A percentile compares a stretch with the other conserved stretches of the same genome.
These are phyloP conservation scores for Oenanthe sinensis DNA, from an alignment of 129 eudicot genomes.

Conservation along the genomic window DNA sequence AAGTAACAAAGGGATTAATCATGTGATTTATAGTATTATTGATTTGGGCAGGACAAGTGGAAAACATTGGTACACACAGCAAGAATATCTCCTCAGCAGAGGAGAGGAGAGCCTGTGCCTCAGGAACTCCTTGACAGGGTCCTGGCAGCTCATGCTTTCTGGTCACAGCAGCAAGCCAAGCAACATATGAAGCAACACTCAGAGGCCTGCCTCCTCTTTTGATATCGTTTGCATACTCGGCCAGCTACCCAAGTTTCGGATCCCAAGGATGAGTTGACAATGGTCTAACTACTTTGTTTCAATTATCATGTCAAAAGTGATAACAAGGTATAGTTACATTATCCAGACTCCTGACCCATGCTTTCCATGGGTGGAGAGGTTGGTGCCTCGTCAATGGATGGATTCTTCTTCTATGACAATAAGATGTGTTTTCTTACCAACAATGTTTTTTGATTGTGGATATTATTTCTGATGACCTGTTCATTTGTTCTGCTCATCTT, in stretches of 20 bases:
- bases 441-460: too few species aligned
- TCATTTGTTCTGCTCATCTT: too few species aligned
- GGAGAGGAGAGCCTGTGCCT: constrained; percentile 98
- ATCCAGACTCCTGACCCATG: background rate
- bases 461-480: too few species aligned
- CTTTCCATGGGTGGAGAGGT: background rate
- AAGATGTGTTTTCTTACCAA: too few species aligned
- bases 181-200: constrained; percentile 60
- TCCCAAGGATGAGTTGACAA: too few species aligned
- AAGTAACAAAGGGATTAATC: background rate
- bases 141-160: constrained; percentile 75
- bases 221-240: constrained; percentile 9
- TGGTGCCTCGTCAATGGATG: constrained; percentile 9
- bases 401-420: too few species aligned
- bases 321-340: constrained; percentile 5
- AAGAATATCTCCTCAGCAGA: constrained; percentile 89
- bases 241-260: background rate
- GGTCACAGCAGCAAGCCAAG: constrained; percentile 85
- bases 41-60: constrained; percentile 76
- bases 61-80: constrained; percentile 97
- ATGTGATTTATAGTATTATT: constrained; percentile 1
- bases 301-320: constrained; percentile 9
- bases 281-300: background rate
- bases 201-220: constrained; percentile 58
- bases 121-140: constrained; percentile 91